Evolutionary conservation across 1,284 basidiomycete genomes (phyloP).

Genomic region (Caloboletus inedulis): DNA sequence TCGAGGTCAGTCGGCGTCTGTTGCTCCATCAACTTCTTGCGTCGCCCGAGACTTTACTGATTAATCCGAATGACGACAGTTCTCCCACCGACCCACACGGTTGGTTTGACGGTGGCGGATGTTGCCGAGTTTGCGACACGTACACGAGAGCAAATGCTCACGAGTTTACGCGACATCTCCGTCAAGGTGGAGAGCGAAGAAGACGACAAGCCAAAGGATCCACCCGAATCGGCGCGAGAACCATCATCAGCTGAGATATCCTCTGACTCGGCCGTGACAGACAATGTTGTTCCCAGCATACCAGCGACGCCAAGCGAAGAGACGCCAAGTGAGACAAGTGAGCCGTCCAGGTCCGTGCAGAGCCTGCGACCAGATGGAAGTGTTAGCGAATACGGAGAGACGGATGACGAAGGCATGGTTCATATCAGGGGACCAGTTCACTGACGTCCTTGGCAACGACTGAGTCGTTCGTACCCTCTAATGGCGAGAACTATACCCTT

Average conservation of each 20-base stretch:
- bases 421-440: conserved; percentile 57
- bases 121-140: conserved; percentile 58
- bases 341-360: conserved; percentile 27
- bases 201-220: conserved; percentile 21
- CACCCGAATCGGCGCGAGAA: conserved; percentile 11
- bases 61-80: conserved; percentile 43
- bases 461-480: conserved; percentile 3
- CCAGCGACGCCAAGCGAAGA: conserved; percentile 28
- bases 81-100: conserved; percentile 73
- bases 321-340: conserved; percentile 29
- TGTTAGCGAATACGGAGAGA: conserved; percentile 62
- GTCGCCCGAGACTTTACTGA: conserved; percentile 12
- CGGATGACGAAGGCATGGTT: conserved; percentile 79
- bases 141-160: conserved; percentile 73
- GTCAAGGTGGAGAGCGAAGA: conserved; percentile 36
- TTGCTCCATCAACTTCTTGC: conserved; percentile 1
- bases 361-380: conserved; percentile 36
- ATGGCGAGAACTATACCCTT: conserved; percentile 26
- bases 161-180: conserved; percentile 65
- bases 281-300: conserved; percentile 10
- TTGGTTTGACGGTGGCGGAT: conserved; percentile 64
- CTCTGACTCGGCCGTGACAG: not conserved
- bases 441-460: conserved; percentile 16
- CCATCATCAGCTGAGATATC: conserved; percentile 2
- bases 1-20: conserved; percentile 57